Percentiles rank a stretch among this genome's conserved stretches.
These are phyloP conservation scores for Eucalyptus sp. DNA, from an alignment of 345 rosid genomes.

Conservation along the genomic window DNA sequence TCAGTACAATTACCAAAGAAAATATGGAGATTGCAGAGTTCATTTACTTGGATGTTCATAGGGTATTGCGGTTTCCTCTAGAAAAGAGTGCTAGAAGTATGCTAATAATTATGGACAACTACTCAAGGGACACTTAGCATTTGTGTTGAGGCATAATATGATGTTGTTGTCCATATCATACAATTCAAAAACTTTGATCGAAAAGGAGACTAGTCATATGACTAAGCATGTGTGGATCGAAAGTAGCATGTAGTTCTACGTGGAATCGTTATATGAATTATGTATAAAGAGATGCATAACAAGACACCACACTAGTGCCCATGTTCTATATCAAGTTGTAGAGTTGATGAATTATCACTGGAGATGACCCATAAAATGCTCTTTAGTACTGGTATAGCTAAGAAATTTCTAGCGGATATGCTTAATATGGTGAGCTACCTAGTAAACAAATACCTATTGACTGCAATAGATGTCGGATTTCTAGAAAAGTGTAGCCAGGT, in stretches of 20 bases:
- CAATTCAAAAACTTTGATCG: not conserved
- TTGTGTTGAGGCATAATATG: not conserved
- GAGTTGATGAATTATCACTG: not conserved
- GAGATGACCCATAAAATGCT: not conserved
- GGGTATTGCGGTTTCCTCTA: not conserved
- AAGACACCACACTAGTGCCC: not conserved
- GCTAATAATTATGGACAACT: not conserved
- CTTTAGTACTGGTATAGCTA: not conserved
- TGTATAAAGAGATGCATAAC: not conserved
- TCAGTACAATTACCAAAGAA: not conserved
- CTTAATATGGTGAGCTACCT: not conserved
- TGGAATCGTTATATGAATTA: not conserved
- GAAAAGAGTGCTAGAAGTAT: not conserved
- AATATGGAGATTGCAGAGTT: not conserved
- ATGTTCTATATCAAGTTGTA: not conserved
- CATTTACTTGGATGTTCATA: not conserved
- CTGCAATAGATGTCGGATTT: accelerated
- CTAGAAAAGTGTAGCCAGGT: not conserved
- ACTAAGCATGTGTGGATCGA: not conserved
- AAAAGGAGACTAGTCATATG: not conserved
- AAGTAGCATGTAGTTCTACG: not conserved
- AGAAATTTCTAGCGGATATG: not conserved
- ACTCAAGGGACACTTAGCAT: not conserved
- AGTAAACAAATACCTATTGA: not conserved
- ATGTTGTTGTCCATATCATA: not conserved